A percentile compares a stretch with the other conserved stretches of the same genome.
phyloP scores from a whole-genome alignment of 2,329 filamentous ascomycete genomes.

The Dothideomycetidae sp. region DNA sequence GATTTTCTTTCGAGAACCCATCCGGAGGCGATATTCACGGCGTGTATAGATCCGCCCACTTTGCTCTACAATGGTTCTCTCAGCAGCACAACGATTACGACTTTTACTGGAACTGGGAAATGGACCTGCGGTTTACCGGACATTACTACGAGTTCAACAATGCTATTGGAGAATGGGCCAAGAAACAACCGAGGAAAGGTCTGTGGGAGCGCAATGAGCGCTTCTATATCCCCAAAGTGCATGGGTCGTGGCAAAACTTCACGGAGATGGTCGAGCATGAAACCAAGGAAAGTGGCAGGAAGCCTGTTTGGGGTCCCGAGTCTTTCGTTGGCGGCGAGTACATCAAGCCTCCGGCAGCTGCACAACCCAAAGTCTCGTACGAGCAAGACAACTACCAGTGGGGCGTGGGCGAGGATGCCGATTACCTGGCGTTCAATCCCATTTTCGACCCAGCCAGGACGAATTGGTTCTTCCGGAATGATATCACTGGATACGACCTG shows the following conservation, averaged over 20 bases:
- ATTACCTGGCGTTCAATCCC: constrained; percentile 61
- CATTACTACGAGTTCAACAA: constrained; percentile 72
- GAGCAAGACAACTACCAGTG: constrained; percentile 55
- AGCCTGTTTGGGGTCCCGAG: constrained; percentile 52
- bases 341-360: constrained; percentile 46
- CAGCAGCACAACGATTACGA: constrained; percentile 38
- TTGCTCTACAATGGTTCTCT: constrained; percentile 38
- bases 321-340: constrained; percentile 35
- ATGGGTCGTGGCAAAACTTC: constrained; percentile 56
- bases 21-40: constrained; percentile 58
- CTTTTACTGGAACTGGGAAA: constrained; percentile 73
- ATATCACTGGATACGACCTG: constrained; percentile 52
- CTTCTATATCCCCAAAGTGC: constrained; percentile 55
- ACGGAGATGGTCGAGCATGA: constrained; percentile 48
- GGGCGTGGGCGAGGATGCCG: constrained; percentile 63
- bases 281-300: constrained; percentile 32
- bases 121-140: constrained; percentile 67
- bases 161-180: constrained; percentile 48
- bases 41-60: constrained; percentile 57
- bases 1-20: constrained; percentile 56
- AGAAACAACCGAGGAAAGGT: constrained; percentile 54
- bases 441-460: constrained; percentile 62
- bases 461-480: constrained; percentile 56
- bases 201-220: constrained; percentile 61
- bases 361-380: constrained; percentile 44